These are phyloP conservation scores for Sclerotinia subarctica DNA, from an alignment of 2,329 filamentous ascomycete species.

Conservation along the genomic window DNA sequence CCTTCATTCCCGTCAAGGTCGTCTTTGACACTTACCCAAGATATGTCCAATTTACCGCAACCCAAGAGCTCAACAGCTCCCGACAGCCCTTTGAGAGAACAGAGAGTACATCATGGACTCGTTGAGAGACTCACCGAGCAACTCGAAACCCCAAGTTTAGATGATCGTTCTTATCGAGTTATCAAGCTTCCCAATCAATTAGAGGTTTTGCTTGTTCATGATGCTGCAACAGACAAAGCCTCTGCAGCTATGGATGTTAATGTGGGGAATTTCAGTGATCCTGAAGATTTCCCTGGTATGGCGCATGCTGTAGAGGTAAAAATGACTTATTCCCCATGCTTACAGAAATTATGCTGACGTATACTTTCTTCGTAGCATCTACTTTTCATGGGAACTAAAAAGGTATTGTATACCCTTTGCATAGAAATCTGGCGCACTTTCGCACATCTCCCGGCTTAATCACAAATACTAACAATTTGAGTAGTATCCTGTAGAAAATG, in stretches of 20 bases:
- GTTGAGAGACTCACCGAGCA: conserved; percentile 57
- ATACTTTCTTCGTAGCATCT: conserved; percentile 46
- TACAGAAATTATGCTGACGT: conserved; percentile 43
- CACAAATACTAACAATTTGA: conserved; percentile 26
- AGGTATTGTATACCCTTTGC: conserved; percentile 49
- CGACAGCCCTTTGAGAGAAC: conserved; percentile 36
- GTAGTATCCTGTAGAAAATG: conserved; percentile 88
- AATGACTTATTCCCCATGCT: not conserved
- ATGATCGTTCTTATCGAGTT: conserved; percentile 84
- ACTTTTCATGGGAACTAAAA: conserved; percentile 97
- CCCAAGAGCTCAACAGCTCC: conserved; percentile 35
- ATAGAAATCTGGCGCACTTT: conserved; percentile 13
- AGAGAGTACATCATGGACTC: conserved; percentile 32
- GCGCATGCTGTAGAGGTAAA: conserved; percentile 80
- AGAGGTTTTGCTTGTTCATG: conserved; percentile 88
- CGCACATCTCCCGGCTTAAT: conserved; percentile 8
- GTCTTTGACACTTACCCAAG: not conserved
- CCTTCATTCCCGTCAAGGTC: not conserved
- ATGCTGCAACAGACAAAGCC: conserved; percentile 93
- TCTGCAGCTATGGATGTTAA: conserved; percentile 94
- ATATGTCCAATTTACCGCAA: conserved; percentile 38
- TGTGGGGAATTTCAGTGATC: conserved; percentile 92
- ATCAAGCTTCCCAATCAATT: conserved; percentile 84
- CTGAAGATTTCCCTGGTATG: conserved; percentile 87
- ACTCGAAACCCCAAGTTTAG: conserved; percentile 78